A percentile compares a stretch with the other conserved stretches of the same genome.
These are phyloP conservation scores for Colletotrichum sp. DNA, from an alignment of 2,329 filamentous ascomycete genomes.

Conservation along the genomic window DNA sequence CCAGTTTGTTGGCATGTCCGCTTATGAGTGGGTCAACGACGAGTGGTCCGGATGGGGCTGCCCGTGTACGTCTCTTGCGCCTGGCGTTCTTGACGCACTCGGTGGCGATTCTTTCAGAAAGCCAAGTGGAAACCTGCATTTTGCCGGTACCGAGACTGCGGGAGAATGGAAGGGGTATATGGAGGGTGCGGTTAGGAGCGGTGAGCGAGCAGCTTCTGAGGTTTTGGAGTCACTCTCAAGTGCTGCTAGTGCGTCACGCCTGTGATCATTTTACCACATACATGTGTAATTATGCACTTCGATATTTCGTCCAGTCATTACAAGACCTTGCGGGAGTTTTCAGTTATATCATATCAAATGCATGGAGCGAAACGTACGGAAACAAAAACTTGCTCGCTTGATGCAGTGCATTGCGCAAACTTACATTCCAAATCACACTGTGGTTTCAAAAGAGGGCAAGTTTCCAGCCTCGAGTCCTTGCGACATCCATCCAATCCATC, in stretches of 20 bases:
- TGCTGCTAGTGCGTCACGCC: neutral
- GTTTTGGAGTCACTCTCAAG: conserved; percentile 26
- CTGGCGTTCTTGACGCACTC: conserved; percentile 40
- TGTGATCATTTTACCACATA: neutral
- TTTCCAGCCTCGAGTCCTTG: neutral
- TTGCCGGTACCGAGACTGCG: conserved; percentile 59
- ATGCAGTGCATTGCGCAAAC: neutral
- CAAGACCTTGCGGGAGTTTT: neutral
- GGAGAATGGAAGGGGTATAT: conserved; percentile 62
- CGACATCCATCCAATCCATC: neutral
- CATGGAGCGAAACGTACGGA: neutral
- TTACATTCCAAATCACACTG: neutral
- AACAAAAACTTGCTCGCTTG: neutral
- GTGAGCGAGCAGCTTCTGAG: conserved; percentile 52
- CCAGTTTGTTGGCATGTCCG: conserved; percentile 36
- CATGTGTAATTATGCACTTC: neutral
- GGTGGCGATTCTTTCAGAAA: conserved; percentile 37
- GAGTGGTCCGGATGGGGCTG: conserved; percentile 43
- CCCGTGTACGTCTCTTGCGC: conserved; percentile 39
- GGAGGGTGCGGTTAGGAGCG: conserved; percentile 59
- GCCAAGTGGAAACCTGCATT: conserved; percentile 39
- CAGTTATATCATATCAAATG: neutral
- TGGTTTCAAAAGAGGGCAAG: neutral
- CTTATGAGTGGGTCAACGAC: conserved; percentile 43
- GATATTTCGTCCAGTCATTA: neutral